phyloP scores from a whole-genome alignment of 805 yeast species.

The Hanseniaspora hatyaiensis region DNA sequence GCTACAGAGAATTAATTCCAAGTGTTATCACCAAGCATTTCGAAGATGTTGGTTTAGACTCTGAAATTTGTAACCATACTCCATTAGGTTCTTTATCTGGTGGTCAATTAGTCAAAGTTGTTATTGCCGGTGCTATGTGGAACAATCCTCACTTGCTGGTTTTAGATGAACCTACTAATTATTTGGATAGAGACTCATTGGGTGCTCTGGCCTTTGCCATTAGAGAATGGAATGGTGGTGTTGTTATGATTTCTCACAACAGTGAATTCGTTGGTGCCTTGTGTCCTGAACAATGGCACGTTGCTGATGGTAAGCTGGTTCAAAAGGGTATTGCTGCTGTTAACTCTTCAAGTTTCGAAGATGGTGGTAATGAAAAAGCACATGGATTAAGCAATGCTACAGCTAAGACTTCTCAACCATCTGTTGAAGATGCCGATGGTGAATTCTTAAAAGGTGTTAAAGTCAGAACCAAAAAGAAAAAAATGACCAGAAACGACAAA shows the following conservation, averaged over 20 bases:
- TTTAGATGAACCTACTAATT: conserved; percentile 95
- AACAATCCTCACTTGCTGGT: conserved; percentile 95
- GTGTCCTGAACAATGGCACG: conserved; percentile 98
- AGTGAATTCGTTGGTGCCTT: conserved; percentile 92
- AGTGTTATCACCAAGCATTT: conserved; percentile 90
- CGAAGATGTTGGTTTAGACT: conserved; percentile 93
- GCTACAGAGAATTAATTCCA: conserved; percentile 89
- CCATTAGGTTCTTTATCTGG: conserved; percentile 95
- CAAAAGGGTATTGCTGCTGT: conserved; percentile 70
- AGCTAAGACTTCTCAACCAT: conserved; percentile 34
- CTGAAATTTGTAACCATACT: conserved; percentile 96
- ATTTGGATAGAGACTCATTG: conserved; percentile 91
- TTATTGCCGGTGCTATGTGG: conserved; percentile 99
- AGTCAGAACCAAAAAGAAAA: conserved; percentile 86
- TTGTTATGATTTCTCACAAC: conserved; percentile 95
- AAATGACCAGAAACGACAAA: conserved; percentile 93
- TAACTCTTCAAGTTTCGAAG: conserved; percentile 72
- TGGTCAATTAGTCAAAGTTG: conserved; percentile 96
- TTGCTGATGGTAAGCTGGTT: conserved; percentile 80
- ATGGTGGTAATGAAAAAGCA: conserved; percentile 46
- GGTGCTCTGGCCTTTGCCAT: conserved; percentile 97
- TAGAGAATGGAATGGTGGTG: conserved; percentile 97
- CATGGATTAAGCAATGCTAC: conserved; percentile 40
- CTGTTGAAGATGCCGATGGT: conserved; percentile 41
- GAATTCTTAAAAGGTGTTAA: conserved; percentile 94